Evolutionary conservation across 2,329 filamentous ascomycete species (phyloP).

Genomic region (Claviceps paspali): DNA sequence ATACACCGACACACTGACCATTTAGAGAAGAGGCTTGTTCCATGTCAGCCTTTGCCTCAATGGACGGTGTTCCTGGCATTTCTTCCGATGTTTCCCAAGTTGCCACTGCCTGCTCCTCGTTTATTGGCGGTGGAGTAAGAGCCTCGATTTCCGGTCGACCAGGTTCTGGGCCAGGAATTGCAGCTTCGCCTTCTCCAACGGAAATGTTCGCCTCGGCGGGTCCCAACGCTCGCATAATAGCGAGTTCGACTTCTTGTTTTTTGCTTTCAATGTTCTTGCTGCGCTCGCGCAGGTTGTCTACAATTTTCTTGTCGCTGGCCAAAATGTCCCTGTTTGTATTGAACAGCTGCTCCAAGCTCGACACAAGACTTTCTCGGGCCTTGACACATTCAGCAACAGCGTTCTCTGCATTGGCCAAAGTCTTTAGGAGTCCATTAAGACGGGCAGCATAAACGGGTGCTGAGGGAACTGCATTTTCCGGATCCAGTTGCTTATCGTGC

Average conservation of each 20-base stretch:
- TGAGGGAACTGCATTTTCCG: conserved; percentile 52
- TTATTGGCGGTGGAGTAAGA: conserved; percentile 63
- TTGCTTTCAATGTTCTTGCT: conserved; percentile 62
- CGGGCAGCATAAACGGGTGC: conserved; percentile 85
- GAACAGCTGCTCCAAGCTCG: conserved; percentile 69
- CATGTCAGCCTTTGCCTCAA: conserved; percentile 23
- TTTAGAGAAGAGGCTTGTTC: conserved; percentile 25
- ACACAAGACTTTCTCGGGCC: conserved; percentile 62
- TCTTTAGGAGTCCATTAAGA: conserved; percentile 78
- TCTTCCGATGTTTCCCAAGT: conserved; percentile 8
- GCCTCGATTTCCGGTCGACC: conserved; percentile 72
- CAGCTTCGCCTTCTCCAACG: conserved; percentile 29
- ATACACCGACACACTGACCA: conserved; percentile 33
- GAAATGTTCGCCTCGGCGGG: conserved; percentile 38
- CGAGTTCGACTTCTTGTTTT: conserved; percentile 79
- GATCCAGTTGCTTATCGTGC: conserved; percentile 69
- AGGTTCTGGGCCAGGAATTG: conserved; percentile 38
- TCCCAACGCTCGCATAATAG: conserved; percentile 72
- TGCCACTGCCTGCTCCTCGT: conserved; percentile 15
- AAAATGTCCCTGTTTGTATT: conserved; percentile 57
- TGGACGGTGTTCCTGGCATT: conserved; percentile 4
- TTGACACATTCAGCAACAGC: conserved; percentile 84
- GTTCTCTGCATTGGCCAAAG: conserved; percentile 72
- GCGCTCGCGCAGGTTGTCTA: conserved; percentile 48
- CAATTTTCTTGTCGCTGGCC: conserved; percentile 50